Percentiles rank a stretch among this genome's conserved stretches.
phyloP scores from a whole-genome alignment of 805 yeast species.

The Candida alai region DNA sequence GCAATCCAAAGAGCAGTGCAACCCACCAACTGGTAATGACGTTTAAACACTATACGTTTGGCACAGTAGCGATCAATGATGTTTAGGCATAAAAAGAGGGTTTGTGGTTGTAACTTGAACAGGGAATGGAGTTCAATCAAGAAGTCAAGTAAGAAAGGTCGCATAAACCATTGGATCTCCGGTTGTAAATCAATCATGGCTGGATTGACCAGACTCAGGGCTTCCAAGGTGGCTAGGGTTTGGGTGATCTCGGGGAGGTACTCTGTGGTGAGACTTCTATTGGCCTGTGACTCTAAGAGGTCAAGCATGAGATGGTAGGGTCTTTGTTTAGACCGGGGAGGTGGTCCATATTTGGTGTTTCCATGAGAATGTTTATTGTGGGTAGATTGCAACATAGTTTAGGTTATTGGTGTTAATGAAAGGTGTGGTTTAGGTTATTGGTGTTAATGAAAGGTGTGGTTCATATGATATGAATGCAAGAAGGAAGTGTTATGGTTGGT shows the following conservation, averaged over 20 bases:
- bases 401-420: conserved; percentile 6
- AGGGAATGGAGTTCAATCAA: conserved; percentile 42
- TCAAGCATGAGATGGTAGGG: conserved; percentile 45
- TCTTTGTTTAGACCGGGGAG: conserved; percentile 25
- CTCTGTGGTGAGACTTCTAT: conserved; percentile 40
- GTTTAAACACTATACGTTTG: conserved; percentile 42
- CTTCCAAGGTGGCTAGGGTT: conserved; percentile 40
- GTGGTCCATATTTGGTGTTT: conserved; percentile 25
- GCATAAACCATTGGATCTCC: conserved; percentile 47
- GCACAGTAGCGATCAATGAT: conserved; percentile 46
- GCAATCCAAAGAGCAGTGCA: conserved; percentile 48
- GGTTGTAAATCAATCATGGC: conserved; percentile 50
- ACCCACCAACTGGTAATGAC: conserved; percentile 46
- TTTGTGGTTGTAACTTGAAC: conserved; percentile 39
- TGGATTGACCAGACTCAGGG: conserved; percentile 39
- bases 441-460: conserved; percentile 6
- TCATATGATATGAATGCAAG: too few relatives aligned
- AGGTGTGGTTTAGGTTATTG: conserved; percentile 4
- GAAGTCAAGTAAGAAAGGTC: conserved; percentile 42
- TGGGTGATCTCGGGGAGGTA: conserved; percentile 36
- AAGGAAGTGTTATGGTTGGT: too few relatives aligned
- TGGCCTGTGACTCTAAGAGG: conserved; percentile 43
- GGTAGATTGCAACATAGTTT: background rate
- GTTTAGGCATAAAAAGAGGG: conserved; percentile 41
- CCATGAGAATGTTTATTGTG: too few relatives aligned